Conservation (phyloP, 2,329 filamentous ascomycete genomes). For the Davidsoniella eucalypti region DNA sequence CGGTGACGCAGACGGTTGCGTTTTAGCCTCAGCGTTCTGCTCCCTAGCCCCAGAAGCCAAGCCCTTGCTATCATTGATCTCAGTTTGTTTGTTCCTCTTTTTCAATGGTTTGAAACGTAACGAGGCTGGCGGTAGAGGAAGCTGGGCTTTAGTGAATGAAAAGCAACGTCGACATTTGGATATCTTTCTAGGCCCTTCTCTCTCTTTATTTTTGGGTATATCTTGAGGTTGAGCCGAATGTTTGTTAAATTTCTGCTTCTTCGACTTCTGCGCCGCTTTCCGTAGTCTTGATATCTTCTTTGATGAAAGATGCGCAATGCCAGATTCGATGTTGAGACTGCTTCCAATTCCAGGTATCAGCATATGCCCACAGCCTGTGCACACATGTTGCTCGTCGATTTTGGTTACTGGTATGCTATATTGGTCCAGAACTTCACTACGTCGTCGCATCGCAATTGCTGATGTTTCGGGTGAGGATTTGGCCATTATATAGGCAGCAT, state of each 20-base stretch:
- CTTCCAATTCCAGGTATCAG: constrained; percentile 35
- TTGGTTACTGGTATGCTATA: constrained; percentile 29
- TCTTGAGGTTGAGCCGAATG: background rate
- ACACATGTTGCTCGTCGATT: constrained; percentile 36
- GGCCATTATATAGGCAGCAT: constrained; percentile 42
- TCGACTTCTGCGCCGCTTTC: background rate
- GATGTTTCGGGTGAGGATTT: constrained; percentile 37
- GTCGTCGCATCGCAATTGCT: constrained; percentile 40
- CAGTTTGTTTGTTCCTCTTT: background rate
- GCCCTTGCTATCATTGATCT: constrained; percentile 11
- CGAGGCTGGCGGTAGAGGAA: constrained; percentile 4
- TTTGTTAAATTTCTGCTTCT: background rate
- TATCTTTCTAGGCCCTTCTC: constrained; percentile 1
- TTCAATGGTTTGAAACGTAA: background rate
- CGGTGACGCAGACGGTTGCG: constrained; percentile 18
- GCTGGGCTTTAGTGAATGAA: constrained; percentile 1
- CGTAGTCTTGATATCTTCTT: background rate
- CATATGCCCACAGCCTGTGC: constrained; percentile 44
- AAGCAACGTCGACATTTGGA: constrained; percentile 7
- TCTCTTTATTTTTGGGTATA: background rate
- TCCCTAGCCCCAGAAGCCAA: constrained; percentile 13
- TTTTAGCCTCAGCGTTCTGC: constrained; percentile 12
- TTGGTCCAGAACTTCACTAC: constrained; percentile 32
- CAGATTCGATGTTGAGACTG: constrained; percentile 13
- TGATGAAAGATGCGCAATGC: background rate